These are phyloP conservation scores for Mycosphaerella arachidis DNA, from an alignment of 2,329 filamentous ascomycete genomes.

Conservation along the genomic window DNA sequence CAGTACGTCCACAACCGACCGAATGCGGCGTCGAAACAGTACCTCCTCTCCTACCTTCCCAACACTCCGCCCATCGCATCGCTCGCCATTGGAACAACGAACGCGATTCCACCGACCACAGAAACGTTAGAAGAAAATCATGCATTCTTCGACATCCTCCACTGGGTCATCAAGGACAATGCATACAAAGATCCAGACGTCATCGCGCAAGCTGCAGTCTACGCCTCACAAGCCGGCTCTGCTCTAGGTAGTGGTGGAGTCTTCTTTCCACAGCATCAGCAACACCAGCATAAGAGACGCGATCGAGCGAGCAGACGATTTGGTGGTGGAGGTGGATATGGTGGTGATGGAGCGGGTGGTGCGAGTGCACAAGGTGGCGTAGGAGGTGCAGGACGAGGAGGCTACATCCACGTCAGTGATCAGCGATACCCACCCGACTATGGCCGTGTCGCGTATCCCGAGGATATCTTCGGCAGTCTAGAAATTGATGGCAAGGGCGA, in stretches of 20 bases:
- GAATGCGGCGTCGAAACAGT: slow-evolving; percentile 27
- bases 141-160: slow-evolving; percentile 52
- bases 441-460: slow-evolving; percentile 61
- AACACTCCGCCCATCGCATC: slow-evolving; percentile 50
- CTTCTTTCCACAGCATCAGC: slow-evolving; percentile 40
- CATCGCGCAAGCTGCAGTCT: slow-evolving; percentile 55
- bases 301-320: slow-evolving; percentile 23
- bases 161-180: slow-evolving; percentile 51
- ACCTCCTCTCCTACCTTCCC: slow-evolving; percentile 54
- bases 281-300: slow-evolving; percentile 16
- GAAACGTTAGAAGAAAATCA: slow-evolving; percentile 54
- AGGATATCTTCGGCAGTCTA: slow-evolving; percentile 62
- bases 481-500: slow-evolving; percentile 56
- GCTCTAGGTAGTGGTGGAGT: slow-evolving; percentile 49
- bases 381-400: slow-evolving; percentile 55
- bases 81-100: slow-evolving; percentile 53
- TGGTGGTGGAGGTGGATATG: slow-evolving; percentile 38
- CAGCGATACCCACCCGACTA: slow-evolving; percentile 57
- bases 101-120: slow-evolving; percentile 53
- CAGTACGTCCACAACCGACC: slow-evolving; percentile 48
- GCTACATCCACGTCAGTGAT: slow-evolving; percentile 62
- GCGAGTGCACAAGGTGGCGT: slow-evolving; percentile 56
- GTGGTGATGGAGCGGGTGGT: slow-evolving; percentile 50
- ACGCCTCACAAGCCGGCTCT: slow-evolving; percentile 55
- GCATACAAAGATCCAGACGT: slow-evolving; percentile 54